Evolutionary conservation across 352 stramenopile species (phyloP).

Genomic region (Poterioochromonas sp.): DNA sequence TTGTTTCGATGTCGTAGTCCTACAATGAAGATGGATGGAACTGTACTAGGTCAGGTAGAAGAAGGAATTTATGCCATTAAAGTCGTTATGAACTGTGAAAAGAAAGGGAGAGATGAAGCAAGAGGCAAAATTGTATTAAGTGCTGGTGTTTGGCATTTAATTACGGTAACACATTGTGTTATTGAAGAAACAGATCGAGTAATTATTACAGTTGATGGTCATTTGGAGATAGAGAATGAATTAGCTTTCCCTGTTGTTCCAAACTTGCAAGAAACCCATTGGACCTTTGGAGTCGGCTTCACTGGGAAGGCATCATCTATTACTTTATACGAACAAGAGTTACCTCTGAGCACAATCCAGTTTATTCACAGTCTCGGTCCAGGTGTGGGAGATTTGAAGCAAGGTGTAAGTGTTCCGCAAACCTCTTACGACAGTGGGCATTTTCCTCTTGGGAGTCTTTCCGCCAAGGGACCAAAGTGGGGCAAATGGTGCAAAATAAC

Average conservation of each 20-base stretch:
- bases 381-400: neutral
- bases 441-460: neutral
- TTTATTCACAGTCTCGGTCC: neutral
- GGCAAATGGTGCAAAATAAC: neutral
- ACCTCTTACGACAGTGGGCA: constrained; percentile 10
- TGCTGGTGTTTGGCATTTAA: neutral
- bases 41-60: neutral
- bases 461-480: neutral
- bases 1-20: constrained; percentile 20
- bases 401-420: neutral
- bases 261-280: neutral
- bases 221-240: neutral
- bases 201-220: constrained; percentile 4
- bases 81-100: neutral
- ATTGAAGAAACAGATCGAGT: neutral
- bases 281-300: constrained; percentile 7
- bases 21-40: neutral
- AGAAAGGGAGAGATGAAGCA: constrained; percentile 12
- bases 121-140: neutral
- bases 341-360: neutral
- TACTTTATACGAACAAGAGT: neutral
- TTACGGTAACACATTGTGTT: neutral
- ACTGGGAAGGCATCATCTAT: neutral
- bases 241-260: neutral
- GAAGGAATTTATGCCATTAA: neutral